Evolutionary conservation across 805 yeast genomes (phyloP).

Genomic region (Yarrowia alimentaria): DNA sequence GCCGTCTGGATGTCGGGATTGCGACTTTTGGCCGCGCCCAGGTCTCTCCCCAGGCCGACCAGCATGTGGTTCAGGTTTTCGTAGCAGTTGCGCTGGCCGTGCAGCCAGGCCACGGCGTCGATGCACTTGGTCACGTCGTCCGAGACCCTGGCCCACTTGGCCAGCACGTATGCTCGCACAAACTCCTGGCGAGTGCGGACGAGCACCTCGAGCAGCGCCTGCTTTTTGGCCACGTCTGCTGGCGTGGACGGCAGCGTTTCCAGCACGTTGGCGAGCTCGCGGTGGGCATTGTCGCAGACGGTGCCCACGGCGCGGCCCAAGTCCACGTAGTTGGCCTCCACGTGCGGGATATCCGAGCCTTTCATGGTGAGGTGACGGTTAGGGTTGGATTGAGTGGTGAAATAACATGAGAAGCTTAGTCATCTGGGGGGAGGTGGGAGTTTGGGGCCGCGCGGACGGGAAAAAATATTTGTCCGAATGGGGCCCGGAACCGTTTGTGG

Average conservation of each 20-base stretch:
- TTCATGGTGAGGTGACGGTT: conserved; percentile 21
- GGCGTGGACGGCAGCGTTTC: conserved; percentile 59
- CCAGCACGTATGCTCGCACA: conserved; percentile 76
- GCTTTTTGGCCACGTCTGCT: conserved; percentile 63
- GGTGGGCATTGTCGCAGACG: conserved; percentile 59
- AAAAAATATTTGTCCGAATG: too few species aligned
- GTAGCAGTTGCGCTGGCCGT: conserved; percentile 71
- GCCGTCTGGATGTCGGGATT: conserved; percentile 89
- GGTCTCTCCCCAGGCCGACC: conserved; percentile 63
- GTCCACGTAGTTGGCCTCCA: conserved; percentile 67
- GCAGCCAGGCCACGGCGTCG: conserved; percentile 83
- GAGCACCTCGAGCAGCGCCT: conserved; percentile 62
- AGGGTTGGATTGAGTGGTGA: conserved; percentile 3
- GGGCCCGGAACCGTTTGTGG: too few species aligned
- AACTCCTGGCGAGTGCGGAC: conserved; percentile 78
- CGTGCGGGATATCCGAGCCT: conserved; percentile 55
- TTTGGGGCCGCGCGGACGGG: too few species aligned
- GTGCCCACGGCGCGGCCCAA: conserved; percentile 57
- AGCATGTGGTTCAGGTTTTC: conserved; percentile 63
- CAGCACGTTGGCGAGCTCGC: conserved; percentile 58
- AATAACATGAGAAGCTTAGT: conserved; percentile 1
- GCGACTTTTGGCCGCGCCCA: conserved; percentile 85
- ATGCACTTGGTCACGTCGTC: conserved; percentile 71
- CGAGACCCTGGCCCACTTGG: conserved; percentile 82
- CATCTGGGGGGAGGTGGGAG: too few species aligned